A percentile compares a stretch with the other conserved stretches of the same genome.
These are phyloP conservation scores for Fraxinus nigra DNA, from an alignment of 305 asterid genomes.

Conservation along the genomic window DNA sequence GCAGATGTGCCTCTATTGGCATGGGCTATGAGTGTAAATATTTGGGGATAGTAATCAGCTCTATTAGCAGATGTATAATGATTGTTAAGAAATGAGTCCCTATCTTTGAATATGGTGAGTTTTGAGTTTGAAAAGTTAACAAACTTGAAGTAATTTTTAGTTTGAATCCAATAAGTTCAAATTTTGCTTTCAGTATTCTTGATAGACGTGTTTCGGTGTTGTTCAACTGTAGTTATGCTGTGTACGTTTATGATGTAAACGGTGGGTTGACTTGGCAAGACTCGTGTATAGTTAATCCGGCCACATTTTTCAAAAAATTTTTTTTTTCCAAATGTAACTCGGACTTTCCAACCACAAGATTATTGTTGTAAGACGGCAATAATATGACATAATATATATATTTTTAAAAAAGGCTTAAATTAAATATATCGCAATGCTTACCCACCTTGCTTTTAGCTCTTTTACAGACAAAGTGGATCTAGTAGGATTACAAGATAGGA, in stretches of 20 bases:
- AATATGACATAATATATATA: background rate
- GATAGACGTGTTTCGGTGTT: background rate
- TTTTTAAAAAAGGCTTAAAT: background rate
- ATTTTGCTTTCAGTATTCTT: background rate
- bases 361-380: background rate
- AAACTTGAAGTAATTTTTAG: slow-evolving; percentile 1
- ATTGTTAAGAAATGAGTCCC: slow-evolving; percentile 9
- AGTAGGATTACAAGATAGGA: slow-evolving; percentile 34
- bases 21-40: slow-evolving; percentile 27
- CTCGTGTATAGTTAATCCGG: background rate
- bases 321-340: background rate
- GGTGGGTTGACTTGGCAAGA: background rate
- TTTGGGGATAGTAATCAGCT: slow-evolving; percentile 10
- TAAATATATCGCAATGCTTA: slow-evolving; percentile 20
- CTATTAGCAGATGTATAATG: background rate
- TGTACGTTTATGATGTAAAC: background rate
- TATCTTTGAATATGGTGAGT: background rate
- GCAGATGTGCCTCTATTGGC: slow-evolving; percentile 20
- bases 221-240: background rate
- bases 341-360: background rate
- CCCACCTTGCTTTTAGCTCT: slow-evolving; percentile 33
- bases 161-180: background rate
- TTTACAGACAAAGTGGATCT: slow-evolving; percentile 14
- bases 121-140: background rate
- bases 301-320: no score